Conservation (phyloP, 306 rosid species). For the Dryas alaskensis region DNA sequence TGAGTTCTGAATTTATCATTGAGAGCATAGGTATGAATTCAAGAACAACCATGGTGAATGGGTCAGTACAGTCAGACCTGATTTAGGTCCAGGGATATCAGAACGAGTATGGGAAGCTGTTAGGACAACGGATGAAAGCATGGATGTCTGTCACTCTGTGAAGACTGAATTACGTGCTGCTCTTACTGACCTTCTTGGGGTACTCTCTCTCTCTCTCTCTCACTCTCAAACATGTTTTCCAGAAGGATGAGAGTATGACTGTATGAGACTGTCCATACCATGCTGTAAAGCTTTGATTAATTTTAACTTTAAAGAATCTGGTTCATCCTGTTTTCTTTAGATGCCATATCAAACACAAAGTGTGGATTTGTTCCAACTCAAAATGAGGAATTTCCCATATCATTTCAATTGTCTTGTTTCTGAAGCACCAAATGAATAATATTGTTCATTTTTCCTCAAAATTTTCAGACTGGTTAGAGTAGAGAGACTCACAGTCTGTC, state of each 20-base stretch:
- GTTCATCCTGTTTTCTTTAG: no score
- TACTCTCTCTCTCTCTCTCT: slow-evolving; percentile 32
- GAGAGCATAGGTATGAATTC: slow-evolving; percentile 61
- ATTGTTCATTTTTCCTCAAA: no score
- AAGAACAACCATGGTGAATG: slow-evolving; percentile 82
- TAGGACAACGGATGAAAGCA: slow-evolving; percentile 47
- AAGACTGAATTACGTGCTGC: slow-evolving; percentile 59
- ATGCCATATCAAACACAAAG: no score
- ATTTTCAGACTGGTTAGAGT: not conserved
- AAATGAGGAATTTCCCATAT: no score
- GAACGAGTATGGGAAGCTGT: slow-evolving; percentile 68
- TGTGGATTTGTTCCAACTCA: no score
- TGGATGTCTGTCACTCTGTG: slow-evolving; percentile 42
- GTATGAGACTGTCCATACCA: no score
- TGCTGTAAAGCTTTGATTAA: no score
- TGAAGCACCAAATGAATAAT: no score
- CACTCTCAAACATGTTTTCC: not conserved
- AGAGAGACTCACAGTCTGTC: not conserved
- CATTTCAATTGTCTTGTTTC: no score
- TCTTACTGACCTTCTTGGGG: slow-evolving; percentile 81
- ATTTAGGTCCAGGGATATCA: slow-evolving; percentile 75
- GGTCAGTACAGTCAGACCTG: slow-evolving; percentile 60
- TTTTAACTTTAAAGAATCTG: no score
- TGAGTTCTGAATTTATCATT: slow-evolving; percentile 8
- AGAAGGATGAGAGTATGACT: no score